Conservation (phyloP, 805 yeast genomes). For the Nakazawaea ambrosiae region DNA sequence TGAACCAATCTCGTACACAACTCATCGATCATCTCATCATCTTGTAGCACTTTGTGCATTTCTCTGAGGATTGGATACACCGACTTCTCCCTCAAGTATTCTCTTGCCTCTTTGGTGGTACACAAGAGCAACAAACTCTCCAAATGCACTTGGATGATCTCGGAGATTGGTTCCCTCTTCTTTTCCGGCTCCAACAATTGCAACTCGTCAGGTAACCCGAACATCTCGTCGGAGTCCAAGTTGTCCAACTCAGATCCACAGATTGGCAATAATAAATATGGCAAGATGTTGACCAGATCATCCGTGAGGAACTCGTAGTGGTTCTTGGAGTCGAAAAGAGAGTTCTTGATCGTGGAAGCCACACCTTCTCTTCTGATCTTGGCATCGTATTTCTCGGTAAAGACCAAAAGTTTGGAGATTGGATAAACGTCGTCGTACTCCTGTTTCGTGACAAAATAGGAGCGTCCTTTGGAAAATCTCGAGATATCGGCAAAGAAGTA, state of each 20-base stretch:
- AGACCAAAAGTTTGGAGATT: slow-evolving; percentile 70
- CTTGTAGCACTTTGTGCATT: slow-evolving; percentile 54
- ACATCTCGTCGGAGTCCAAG: slow-evolving; percentile 77
- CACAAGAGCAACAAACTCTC: slow-evolving; percentile 77
- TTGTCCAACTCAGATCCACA: slow-evolving; percentile 67
- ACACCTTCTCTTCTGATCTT: slow-evolving; percentile 85
- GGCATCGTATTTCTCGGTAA: slow-evolving; percentile 75
- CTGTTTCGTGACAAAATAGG: slow-evolving; percentile 68
- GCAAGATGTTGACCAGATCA: slow-evolving; percentile 64
- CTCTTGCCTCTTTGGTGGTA: slow-evolving; percentile 69
- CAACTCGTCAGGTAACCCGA: slow-evolving; percentile 81
- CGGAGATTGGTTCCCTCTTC: slow-evolving; percentile 62
- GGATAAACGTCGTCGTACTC: slow-evolving; percentile 73
- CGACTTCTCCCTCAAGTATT: slow-evolving; percentile 66
- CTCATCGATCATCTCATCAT: slow-evolving; percentile 41
- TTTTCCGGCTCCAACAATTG: slow-evolving; percentile 75
- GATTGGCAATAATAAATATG: slow-evolving; percentile 75
- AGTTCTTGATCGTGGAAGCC: slow-evolving; percentile 86
- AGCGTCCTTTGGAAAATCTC: slow-evolving; percentile 65
- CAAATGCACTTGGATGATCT: slow-evolving; percentile 62
- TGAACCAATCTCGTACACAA: slow-evolving; percentile 82
- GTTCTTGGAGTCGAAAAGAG: slow-evolving; percentile 68
- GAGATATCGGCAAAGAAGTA: slow-evolving; percentile 89
- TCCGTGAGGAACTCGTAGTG: slow-evolving; percentile 58
- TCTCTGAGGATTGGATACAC: slow-evolving; percentile 86